Evolutionary conservation across 257 asterid species (phyloP).

Genomic region (Ilex asprella): DNA sequence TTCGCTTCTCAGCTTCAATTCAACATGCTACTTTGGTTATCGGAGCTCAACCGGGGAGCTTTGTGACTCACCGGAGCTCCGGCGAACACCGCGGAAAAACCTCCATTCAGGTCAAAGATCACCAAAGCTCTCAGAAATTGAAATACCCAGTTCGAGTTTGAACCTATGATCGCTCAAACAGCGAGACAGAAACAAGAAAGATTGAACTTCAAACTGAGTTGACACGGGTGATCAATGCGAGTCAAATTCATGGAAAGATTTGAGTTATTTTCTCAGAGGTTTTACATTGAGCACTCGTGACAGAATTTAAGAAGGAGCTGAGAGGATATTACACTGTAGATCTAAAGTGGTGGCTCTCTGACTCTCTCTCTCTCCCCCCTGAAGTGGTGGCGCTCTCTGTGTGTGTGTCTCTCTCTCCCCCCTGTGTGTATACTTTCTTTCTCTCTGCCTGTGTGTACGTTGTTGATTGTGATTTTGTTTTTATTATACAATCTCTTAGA

Average conservation of each 20-base stretch:
- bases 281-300: conserved; percentile 23
- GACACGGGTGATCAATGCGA: conserved; percentile 33
- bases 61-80: conserved; percentile 64
- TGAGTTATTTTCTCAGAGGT: conserved; percentile 6
- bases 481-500: conserved; percentile 1
- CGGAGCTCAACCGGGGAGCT: conserved; percentile 39
- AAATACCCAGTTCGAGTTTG: conserved; percentile 20
- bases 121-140: conserved; percentile 6
- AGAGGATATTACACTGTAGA: conserved; percentile 26
- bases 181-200: conserved; percentile 4
- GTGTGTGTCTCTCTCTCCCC: conserved; percentile 25
- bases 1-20: conserved; percentile 30
- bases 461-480: conserved; percentile 13
- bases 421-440: not conserved
- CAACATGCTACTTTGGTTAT: conserved; percentile 32
- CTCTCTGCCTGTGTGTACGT: conserved; percentile 27
- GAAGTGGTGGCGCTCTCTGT: conserved; percentile 16
- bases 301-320: conserved; percentile 21
- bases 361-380: conserved; percentile 22
- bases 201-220: conserved; percentile 11
- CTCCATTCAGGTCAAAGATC: conserved; percentile 28
- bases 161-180: not conserved
- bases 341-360: conserved; percentile 20
- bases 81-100: conserved; percentile 44
- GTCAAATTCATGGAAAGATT: conserved; percentile 15